phyloP scores from a whole-genome alignment of 106 monocot genomes.

The Acanthochlamys bracteata region DNA sequence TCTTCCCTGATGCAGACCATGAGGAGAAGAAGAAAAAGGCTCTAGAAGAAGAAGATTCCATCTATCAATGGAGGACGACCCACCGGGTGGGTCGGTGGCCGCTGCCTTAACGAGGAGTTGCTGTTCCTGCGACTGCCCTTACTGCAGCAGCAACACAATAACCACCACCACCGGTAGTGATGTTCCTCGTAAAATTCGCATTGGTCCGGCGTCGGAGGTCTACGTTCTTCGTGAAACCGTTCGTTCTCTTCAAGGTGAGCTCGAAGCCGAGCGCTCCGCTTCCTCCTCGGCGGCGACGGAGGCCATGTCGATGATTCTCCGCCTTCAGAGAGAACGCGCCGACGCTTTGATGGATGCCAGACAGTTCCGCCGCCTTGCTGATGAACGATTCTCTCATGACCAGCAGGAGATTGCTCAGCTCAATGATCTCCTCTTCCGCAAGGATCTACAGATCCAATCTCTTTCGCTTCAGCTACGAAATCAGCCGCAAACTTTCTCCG shows the following conservation, averaged over 20 bases:
- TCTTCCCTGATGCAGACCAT: not conserved
- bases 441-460: slow-evolving; percentile 8
- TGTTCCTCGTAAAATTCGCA: not conserved
- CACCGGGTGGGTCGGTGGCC: not conserved
- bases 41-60: not conserved
- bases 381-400: slow-evolving; percentile 30
- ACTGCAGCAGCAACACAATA: slow-evolving; percentile 3
- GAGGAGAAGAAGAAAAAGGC: not conserved
- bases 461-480: slow-evolving; percentile 9
- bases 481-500: not conserved
- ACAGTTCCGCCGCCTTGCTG: slow-evolving; percentile 29
- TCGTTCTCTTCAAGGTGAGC: slow-evolving; percentile 17
- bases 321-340: slow-evolving; percentile 38
- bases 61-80: not conserved
- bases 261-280: slow-evolving; percentile 35
- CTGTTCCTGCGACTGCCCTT: slow-evolving; percentile 8
- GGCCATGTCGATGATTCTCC: slow-evolving; percentile 48
- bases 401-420: slow-evolving; percentile 20
- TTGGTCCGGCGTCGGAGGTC: slow-evolving; percentile 7
- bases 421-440: slow-evolving; percentile 25
- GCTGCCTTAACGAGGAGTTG: not conserved
- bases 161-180: not conserved
- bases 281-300: slow-evolving; percentile 27
- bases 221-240: slow-evolving; percentile 12
- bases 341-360: slow-evolving; percentile 33